These are phyloP conservation scores for Pichia manshurica DNA, from an alignment of 805 yeast species.

Conservation along the genomic window DNA sequence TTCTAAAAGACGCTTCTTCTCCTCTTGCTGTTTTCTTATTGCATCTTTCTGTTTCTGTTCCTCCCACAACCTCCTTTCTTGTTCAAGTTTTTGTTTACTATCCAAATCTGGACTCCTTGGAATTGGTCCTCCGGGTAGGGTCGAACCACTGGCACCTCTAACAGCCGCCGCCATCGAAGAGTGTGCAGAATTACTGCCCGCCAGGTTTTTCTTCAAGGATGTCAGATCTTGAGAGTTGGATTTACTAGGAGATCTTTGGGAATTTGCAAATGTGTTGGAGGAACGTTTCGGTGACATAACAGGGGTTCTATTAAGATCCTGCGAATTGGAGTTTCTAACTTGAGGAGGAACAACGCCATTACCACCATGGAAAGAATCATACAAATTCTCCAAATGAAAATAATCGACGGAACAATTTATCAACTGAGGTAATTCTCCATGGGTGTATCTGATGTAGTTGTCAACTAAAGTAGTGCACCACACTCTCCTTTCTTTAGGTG, in stretches of 20 bases:
- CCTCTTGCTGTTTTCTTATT: background rate
- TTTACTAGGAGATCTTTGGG: conserved; percentile 10
- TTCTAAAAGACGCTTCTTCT: background rate
- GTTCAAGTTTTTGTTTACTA: conserved; percentile 5
- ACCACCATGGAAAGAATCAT: conserved; percentile 8
- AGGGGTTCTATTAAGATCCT: background rate
- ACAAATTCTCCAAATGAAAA: conserved; percentile 25
- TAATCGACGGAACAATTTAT: conserved; percentile 42
- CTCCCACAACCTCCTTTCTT: conserved; percentile 4
- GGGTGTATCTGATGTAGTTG: conserved; percentile 48
- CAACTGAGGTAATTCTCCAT: conserved; percentile 47
- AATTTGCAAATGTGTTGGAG: conserved; percentile 5
- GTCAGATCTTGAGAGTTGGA: background rate
- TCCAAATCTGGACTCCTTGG: conserved; percentile 8
- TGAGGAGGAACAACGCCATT: background rate
- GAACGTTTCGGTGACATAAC: background rate
- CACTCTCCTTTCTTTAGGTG: conserved; percentile 52
- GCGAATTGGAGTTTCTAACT: background rate
- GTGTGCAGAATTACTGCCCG: background rate
- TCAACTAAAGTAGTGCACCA: conserved; percentile 50
- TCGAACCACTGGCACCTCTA: conserved; percentile 7
- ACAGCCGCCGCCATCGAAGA: background rate
- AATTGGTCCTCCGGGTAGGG: conserved; percentile 6
- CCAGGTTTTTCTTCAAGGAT: conserved; percentile 4
- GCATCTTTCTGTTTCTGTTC: conserved; percentile 3